Evolutionary conservation across 2,329 filamentous ascomycete species (phyloP).

Genomic region (Rhynchosporium graminicola): DNA sequence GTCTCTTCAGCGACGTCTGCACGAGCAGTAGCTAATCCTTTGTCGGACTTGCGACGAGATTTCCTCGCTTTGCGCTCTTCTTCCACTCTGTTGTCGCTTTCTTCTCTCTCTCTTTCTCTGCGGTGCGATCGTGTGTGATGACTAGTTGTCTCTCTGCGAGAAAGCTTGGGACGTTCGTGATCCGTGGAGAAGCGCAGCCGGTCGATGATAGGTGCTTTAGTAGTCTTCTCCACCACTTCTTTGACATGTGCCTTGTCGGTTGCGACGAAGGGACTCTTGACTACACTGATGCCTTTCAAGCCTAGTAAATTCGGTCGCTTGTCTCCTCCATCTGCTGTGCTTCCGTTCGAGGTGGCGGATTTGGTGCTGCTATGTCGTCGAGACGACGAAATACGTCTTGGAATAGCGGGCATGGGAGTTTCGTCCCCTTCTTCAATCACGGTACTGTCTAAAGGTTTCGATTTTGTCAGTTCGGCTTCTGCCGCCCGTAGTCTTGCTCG

Average conservation of each 20-base stretch:
- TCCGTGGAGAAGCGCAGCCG: constrained; percentile 31
- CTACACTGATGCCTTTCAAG: constrained; percentile 34
- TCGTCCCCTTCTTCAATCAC: constrained; percentile 23
- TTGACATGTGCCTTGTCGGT: constrained; percentile 30
- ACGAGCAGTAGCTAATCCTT: constrained; percentile 30
- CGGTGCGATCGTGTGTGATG: constrained; percentile 25
- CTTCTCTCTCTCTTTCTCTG: constrained; percentile 21
- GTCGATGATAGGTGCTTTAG: constrained; percentile 26
- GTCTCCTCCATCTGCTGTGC: constrained; percentile 23
- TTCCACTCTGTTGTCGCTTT: constrained; percentile 26
- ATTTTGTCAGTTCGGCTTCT: constrained; percentile 17
- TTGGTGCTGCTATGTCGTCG: constrained; percentile 27
- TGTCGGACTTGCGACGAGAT: constrained; percentile 32
- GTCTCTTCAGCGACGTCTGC: constrained; percentile 31
- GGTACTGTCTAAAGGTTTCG: constrained; percentile 22
- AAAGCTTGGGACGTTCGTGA: constrained; percentile 25
- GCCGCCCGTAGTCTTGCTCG: constrained; percentile 27
- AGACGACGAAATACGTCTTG: constrained; percentile 24
- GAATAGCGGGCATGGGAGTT: constrained; percentile 20
- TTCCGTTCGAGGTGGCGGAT: constrained; percentile 10
- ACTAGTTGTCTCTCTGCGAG: constrained; percentile 16
- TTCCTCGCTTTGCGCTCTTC: constrained; percentile 34
- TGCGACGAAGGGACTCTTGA: constrained; percentile 34
- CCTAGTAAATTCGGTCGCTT: constrained; percentile 30
- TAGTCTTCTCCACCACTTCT: constrained; percentile 24